Conservation (phyloP, 2,329 filamentous ascomycete species). For the Rutstroemia sydowiana region DNA sequence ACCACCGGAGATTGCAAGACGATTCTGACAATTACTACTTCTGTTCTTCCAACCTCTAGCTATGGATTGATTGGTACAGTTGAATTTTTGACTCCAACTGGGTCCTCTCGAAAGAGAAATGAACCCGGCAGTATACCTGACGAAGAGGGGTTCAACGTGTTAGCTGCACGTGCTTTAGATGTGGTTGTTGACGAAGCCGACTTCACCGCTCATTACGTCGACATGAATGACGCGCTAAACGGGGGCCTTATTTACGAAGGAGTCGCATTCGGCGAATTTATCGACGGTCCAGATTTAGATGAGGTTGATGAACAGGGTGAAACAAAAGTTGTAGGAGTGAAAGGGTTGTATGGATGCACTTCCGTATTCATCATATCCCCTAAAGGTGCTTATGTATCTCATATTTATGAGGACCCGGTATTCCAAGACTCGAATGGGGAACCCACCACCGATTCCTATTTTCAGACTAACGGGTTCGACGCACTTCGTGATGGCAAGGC, state of each 20-base stretch:
- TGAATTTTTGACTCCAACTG: background rate
- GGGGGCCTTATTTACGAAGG: background rate
- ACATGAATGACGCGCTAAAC: too few species aligned
- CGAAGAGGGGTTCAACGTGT: background rate
- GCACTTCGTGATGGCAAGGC: background rate
- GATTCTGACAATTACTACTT: background rate
- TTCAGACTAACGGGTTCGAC: background rate
- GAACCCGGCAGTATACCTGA: too few species aligned
- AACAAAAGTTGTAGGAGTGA: background rate
- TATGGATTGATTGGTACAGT: background rate
- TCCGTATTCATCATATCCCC: background rate
- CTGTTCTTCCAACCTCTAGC: background rate
- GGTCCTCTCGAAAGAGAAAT: background rate
- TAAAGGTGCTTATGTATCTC: background rate
- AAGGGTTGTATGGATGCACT: background rate
- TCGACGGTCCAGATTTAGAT: background rate
- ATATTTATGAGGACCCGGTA: background rate
- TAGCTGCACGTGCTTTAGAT: too few species aligned
- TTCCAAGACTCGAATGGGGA: background rate
- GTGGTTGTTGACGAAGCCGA: background rate
- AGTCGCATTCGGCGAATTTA: background rate
- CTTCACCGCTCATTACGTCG: background rate
- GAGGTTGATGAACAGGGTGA: too few species aligned
- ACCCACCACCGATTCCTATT: background rate
- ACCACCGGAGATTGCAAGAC: background rate